Evolutionary conservation across 192 early-diverging fungal genomes (phyloP), one percentile per base, ranked within the genome.

Genomic region (Gaertneriomyces semiglobifer): DNA sequence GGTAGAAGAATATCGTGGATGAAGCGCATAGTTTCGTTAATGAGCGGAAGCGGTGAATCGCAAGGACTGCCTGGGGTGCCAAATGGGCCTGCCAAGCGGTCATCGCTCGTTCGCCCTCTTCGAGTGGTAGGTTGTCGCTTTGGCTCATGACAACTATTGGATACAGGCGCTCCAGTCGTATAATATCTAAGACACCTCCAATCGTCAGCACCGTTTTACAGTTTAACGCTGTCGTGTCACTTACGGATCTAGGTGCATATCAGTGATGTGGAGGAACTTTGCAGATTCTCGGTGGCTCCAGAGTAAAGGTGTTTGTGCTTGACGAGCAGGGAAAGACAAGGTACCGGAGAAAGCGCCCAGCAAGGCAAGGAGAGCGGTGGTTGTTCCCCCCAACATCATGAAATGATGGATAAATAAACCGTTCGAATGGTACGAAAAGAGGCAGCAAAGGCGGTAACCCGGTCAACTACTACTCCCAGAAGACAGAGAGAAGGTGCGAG

Each of bases 241-340:
- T 8, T 71, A 70, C 69, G 64, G 66, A 44, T 75, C 74, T 1
- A 75, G 44, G 57, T 75, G 74, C 18, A 75, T 62, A 40, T 75
- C 74, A 38, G 74, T 75, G 16, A 75, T 66, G 51, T 75, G 74
- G 7, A 75, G 51, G 55, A 75, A 69, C 3, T 61, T 56, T 44
- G 65, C 66, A 18, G 14, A 56, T 33, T 56, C 48, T 33, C 25
- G 25, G 25, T 33, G 25, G 25, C 25, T 33, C 25, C 25, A 33
- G 25, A 33, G 25, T 2, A 33, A 1, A 33, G 25, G 25, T 2
- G 25, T 33, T 33, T 33, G 25, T 2, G 25, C 1, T 33, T 33
- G 25, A 33, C 25, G 25, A 33, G 25, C 25, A 33, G 25, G 25
- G 0, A 33, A 33, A 2, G 25, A 33, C 25, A 33, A 33, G 2